phyloP scores from a whole-genome alignment of 2,329 filamentous ascomycete species.

The Thielaviopsis punctulata region DNA sequence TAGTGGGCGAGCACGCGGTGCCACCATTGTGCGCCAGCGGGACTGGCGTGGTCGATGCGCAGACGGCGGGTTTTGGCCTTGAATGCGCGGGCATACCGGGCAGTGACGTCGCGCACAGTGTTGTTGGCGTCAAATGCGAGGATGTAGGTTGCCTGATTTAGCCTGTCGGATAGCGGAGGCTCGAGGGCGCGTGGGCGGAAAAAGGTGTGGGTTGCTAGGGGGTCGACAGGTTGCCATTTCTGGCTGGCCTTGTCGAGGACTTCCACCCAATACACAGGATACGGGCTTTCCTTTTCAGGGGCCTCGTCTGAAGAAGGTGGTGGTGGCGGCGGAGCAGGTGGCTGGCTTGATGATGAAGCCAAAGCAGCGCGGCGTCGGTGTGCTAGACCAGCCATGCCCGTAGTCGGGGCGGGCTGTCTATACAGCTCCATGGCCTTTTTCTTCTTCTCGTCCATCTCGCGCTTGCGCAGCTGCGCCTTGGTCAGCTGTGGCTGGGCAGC shows the following conservation, averaged over 20 bases:
- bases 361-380: not conserved
- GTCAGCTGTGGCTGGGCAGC: slow-evolving; percentile 19
- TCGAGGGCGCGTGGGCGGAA: slow-evolving; percentile 64
- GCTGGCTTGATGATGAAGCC: not conserved
- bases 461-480: slow-evolving; percentile 15
- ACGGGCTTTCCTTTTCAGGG: slow-evolving; percentile 49
- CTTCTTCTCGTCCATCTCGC: slow-evolving; percentile 18
- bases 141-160: slow-evolving; percentile 68
- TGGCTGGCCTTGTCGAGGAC: slow-evolving; percentile 71
- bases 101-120: slow-evolving; percentile 67
- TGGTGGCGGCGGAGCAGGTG: not conserved
- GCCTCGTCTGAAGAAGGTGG: slow-evolving; percentile 17
- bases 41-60: slow-evolving; percentile 47
- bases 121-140: slow-evolving; percentile 72
- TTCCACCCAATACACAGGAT: slow-evolving; percentile 89
- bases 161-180: slow-evolving; percentile 58
- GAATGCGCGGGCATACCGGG: slow-evolving; percentile 72
- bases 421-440: slow-evolving; percentile 7
- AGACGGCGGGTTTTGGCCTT: slow-evolving; percentile 74
- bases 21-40: slow-evolving; percentile 35
- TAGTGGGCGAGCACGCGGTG: slow-evolving; percentile 32
- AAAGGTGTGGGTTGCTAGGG: slow-evolving; percentile 60
- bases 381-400: not conserved
- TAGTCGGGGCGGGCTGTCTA: not conserved
- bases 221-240: slow-evolving; percentile 82